These are phyloP conservation scores for Aspergillus sp. DNA, from an alignment of 2,329 filamentous ascomycete species.

Conservation along the genomic window DNA sequence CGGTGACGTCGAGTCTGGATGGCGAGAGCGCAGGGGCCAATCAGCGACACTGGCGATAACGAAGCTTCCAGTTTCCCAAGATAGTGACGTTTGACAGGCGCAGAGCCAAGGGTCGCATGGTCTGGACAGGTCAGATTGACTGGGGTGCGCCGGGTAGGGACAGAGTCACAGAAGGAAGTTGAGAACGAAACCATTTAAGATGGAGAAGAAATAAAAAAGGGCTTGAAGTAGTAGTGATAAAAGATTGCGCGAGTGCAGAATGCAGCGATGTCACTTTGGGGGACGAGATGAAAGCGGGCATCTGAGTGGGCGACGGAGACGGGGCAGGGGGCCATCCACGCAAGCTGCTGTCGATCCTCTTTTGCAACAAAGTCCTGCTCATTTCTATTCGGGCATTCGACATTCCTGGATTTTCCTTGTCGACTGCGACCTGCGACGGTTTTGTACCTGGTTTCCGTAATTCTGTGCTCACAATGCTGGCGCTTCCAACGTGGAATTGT, in stretches of 20 bases:
- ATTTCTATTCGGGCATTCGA: neutral
- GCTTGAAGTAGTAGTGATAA: neutral
- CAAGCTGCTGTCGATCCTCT: slow-evolving; percentile 24
- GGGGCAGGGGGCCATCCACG: slow-evolving; percentile 17
- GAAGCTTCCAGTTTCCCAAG: slow-evolving; percentile 9
- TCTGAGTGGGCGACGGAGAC: slow-evolving; percentile 3
- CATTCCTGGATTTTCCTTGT: too few relatives aligned
- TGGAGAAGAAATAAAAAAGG: neutral
- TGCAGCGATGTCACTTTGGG: slow-evolving; percentile 1
- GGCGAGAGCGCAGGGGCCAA: slow-evolving; percentile 12
- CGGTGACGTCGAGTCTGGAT: slow-evolving; percentile 15
- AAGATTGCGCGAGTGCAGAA: neutral
- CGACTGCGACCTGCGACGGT: too few relatives aligned
- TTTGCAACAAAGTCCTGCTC: neutral
- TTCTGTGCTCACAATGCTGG: neutral
- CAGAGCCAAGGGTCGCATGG: slow-evolving; percentile 24
- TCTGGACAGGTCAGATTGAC: slow-evolving; percentile 13
- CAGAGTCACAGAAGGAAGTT: neutral
- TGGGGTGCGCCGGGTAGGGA: neutral
- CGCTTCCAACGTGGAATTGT: too few relatives aligned
- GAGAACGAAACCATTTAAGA: neutral
- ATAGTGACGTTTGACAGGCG: slow-evolving; percentile 7
- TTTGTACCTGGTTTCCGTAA: too few relatives aligned
- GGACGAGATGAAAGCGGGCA: slow-evolving; percentile 4
- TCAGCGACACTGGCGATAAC: slow-evolving; percentile 9